Conservation (phyloP, 2,329 filamentous ascomycete genomes). For the Microcera coccophila region DNA sequence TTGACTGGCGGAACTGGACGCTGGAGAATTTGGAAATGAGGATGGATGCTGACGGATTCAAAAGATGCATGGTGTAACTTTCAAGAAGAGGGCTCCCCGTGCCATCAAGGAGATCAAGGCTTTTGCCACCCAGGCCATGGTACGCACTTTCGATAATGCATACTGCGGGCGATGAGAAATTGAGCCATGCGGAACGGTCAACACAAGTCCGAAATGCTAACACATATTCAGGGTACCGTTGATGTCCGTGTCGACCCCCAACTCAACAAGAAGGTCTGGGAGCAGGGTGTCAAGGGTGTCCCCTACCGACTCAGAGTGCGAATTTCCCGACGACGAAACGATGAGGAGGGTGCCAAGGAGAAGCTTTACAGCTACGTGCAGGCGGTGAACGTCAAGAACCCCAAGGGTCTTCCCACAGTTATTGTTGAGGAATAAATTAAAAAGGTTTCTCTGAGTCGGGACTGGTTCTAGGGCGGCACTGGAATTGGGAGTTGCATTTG, state of each 20-base stretch:
- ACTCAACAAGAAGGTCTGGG: conserved; percentile 99
- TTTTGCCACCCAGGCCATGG: conserved; percentile 93
- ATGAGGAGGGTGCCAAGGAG: conserved; percentile 99
- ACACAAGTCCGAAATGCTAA: conserved; percentile 14
- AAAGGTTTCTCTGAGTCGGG: conserved; percentile 35
- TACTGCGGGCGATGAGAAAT: conserved; percentile 7
- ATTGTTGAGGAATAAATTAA: conserved; percentile 70
- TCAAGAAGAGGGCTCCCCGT: conserved; percentile 99
- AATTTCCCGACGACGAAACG: conserved; percentile 99
- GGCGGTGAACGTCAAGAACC: conserved; percentile 98
- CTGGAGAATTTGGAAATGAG: conserved; percentile 5
- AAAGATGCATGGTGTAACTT: conserved; percentile 92
- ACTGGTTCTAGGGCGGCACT: conserved; percentile 43
- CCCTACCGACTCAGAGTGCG: conserved; percentile 95
- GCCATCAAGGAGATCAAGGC: conserved; percentile 99
- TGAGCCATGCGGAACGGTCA: conserved; percentile 2
- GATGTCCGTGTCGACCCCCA: conserved; percentile 98
- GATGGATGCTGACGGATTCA: conserved; percentile 15
- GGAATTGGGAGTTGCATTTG: conserved; percentile 47
- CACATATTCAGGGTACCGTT: conserved; percentile 69
- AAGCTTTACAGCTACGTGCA: conserved; percentile 99
- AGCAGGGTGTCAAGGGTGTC: conserved; percentile 97
- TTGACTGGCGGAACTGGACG: conserved; percentile 6
- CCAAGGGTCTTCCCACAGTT: conserved; percentile 93
- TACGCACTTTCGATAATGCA: conserved; percentile 57